phyloP scores from a whole-genome alignment of 1,284 basidiomycete genomes.

The Ustilago bromivora region DNA sequence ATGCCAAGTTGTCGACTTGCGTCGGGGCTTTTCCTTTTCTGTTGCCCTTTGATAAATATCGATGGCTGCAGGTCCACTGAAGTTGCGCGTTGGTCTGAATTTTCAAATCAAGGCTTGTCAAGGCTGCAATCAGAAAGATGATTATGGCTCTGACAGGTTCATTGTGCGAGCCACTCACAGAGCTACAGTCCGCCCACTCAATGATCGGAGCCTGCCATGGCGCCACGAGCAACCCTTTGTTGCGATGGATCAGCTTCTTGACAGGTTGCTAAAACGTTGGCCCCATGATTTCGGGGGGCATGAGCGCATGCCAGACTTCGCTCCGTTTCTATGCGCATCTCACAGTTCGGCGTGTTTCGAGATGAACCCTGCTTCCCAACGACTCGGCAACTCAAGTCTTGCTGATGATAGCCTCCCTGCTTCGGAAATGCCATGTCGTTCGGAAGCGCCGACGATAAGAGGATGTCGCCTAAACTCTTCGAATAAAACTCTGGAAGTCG shows the following conservation, averaged over 20 bases:
- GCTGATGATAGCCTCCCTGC: background rate
- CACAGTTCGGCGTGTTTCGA: background rate
- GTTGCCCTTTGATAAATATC: background rate
- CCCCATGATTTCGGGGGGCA: background rate
- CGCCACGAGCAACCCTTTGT: background rate
- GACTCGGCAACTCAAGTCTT: background rate
- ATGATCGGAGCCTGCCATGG: background rate
- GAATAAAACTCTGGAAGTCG: background rate
- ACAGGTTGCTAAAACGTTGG: constrained; percentile 11
- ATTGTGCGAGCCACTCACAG: constrained; percentile 9
- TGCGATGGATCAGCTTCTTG: constrained; percentile 15
- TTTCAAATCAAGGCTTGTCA: too few relatives aligned
- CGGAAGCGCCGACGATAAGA: background rate
- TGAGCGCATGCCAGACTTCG: background rate
- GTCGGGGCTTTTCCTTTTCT: constrained; percentile 14
- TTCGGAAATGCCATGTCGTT: background rate
- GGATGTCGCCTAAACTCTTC: background rate
- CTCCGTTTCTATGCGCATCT: constrained; percentile 7
- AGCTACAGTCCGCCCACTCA: background rate
- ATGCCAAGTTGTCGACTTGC: constrained; percentile 21
- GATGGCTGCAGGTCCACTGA: background rate
- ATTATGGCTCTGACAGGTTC: constrained; percentile 34
- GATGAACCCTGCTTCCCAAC: background rate
- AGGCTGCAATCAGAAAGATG: constrained; percentile 3
- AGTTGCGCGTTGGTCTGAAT: background rate